phyloP scores from a whole-genome alignment of 225 moss, liverwort and hornwort species.

The Climacium dendroides region DNA sequence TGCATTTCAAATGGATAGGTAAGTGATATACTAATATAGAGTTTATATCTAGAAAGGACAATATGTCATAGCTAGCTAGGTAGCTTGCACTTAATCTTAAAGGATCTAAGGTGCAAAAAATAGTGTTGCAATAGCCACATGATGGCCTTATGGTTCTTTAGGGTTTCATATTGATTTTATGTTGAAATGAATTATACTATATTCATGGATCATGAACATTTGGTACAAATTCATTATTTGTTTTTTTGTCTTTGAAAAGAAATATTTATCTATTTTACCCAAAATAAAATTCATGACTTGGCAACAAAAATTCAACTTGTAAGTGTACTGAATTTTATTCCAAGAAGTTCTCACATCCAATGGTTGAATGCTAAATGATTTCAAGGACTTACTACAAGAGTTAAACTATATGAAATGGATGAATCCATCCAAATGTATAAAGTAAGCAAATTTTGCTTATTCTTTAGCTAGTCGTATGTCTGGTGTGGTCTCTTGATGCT shows the following conservation, averaged over 20 bases:
- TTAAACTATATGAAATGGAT: not conserved
- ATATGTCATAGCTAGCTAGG: not conserved
- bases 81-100: no score
- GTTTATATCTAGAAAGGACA: no score
- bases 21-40: not conserved
- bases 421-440: not conserved
- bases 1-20: not conserved
- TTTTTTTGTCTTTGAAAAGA: not conserved
- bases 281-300: no score
- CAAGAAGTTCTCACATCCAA: fast-evolving
- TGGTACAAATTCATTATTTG: not conserved
- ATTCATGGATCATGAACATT: not conserved
- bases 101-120: no score
- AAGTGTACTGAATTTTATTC: not conserved
- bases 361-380: not conserved
- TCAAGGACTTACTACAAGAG: not conserved
- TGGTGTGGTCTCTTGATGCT: not conserved
- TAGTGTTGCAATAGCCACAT: no score
- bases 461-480: fast-evolving
- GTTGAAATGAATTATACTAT: no score
- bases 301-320: not conserved
- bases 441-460: not conserved
- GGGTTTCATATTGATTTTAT: no score
- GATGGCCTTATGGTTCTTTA: no score
- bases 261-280: fast-evolving